A percentile compares a stretch with the other conserved stretches of the same genome.
These are phyloP conservation scores for Syncephalastrum monosporum DNA, from an alignment of 371 early-diverging fungal species.

Conservation along the genomic window DNA sequence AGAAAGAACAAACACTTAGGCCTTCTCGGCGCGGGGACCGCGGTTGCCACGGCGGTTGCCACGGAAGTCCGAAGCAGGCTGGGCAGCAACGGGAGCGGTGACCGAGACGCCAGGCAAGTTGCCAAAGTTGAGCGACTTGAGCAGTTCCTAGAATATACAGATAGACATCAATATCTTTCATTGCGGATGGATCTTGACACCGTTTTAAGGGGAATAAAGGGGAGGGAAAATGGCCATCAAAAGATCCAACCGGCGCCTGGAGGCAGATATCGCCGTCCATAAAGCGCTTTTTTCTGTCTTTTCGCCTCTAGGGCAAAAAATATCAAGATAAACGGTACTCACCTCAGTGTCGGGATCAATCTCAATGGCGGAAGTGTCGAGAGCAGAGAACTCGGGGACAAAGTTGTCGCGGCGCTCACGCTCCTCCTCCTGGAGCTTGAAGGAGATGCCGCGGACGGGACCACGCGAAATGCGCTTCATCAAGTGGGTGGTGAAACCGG, in stretches of 20 bases:
- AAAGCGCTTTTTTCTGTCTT: background rate
- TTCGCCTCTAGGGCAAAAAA: background rate
- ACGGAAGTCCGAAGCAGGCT: slow-evolving; percentile 19
- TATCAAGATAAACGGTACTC: slow-evolving; percentile 6
- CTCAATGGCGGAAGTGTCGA: slow-evolving; percentile 90
- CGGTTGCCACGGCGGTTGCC: slow-evolving; percentile 19
- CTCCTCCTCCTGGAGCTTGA: slow-evolving; percentile 99
- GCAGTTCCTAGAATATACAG: slow-evolving; percentile 66
- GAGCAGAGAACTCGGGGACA: slow-evolving; percentile 98
- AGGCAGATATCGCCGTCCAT: background rate
- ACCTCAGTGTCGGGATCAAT: slow-evolving; percentile 91
- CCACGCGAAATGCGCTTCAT: slow-evolving; percentile 99
- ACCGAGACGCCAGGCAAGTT: slow-evolving; percentile 68
- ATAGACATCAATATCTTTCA: background rate
- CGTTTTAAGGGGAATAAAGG: slow-evolving; percentile 13
- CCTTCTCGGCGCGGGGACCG: slow-evolving; percentile 21
- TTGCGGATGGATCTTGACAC: slow-evolving; percentile 38
- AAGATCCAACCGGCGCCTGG: slow-evolving; percentile 31
- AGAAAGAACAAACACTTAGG: slow-evolving; percentile 12
- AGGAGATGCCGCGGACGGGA: slow-evolving; percentile 99
- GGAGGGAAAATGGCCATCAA: slow-evolving; percentile 31
- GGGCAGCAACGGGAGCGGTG: slow-evolving; percentile 32
- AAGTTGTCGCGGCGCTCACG: slow-evolving; percentile 99
- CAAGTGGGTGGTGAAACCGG: slow-evolving; percentile 99
- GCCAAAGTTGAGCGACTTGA: slow-evolving; percentile 93